phyloP scores from a whole-genome alignment of 1,284 basidiomycete species.

The Irpex sp. region DNA sequence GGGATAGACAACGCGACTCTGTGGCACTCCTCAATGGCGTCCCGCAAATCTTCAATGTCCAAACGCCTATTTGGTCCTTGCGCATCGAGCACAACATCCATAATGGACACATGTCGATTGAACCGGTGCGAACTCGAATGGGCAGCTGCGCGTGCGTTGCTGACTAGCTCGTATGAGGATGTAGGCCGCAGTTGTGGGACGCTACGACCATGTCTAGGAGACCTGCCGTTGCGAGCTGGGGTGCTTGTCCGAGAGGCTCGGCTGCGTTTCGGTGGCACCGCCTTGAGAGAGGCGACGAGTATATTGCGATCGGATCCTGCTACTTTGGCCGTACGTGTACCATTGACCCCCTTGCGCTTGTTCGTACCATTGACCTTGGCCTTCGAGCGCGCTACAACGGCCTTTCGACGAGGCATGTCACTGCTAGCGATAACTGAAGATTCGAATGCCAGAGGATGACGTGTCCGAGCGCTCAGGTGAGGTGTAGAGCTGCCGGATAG shows the following conservation, averaged over 20 bases:
- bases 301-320: neutral
- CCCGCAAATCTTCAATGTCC: conserved; percentile 24
- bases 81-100: conserved; percentile 27
- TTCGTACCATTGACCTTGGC: neutral
- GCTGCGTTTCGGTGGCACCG: neutral
- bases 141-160: conserved; percentile 7
- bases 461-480: conserved; percentile 1
- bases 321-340: neutral
- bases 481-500: neutral
- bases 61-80: conserved; percentile 17
- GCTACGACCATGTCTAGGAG: neutral
- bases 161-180: conserved; percentile 8
- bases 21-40: conserved; percentile 24
- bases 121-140: conserved; percentile 1
- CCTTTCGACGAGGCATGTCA: neutral
- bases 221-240: neutral
- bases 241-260: neutral
- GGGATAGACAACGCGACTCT: conserved; percentile 12
- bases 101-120: conserved; percentile 22
- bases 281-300: neutral
- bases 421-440: neutral
- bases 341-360: neutral
- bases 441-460: neutral
- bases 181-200: conserved; percentile 10
- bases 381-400: neutral